These are phyloP conservation scores for Starmerella sp. DNA, from an alignment of 805 yeast genomes.

Conservation along the genomic window DNA sequence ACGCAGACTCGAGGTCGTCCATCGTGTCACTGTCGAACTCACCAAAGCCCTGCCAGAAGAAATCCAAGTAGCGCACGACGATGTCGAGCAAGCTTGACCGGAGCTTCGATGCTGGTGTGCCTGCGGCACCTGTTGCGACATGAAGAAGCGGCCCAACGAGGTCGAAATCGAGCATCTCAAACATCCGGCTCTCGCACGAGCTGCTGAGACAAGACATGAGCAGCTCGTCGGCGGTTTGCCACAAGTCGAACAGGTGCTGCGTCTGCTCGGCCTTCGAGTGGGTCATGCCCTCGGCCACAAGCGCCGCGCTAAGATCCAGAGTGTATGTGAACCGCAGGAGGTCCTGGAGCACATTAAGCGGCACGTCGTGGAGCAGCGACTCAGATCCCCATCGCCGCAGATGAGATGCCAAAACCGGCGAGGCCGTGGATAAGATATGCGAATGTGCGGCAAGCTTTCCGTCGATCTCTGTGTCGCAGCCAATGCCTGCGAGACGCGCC, in stretches of 20 bases:
- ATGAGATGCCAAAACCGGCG: slow-evolving; percentile 17
- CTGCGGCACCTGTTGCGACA: background rate
- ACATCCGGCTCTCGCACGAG: slow-evolving; percentile 15
- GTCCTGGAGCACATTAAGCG: slow-evolving; percentile 1
- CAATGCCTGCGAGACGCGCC: slow-evolving; percentile 7
- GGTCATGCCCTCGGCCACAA: too few relatives aligned
- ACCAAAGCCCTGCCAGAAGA: slow-evolving; percentile 1
- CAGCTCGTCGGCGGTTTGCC: slow-evolving; percentile 20
- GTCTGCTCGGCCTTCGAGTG: background rate
- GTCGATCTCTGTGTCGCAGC: slow-evolving; percentile 14
- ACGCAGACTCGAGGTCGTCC: background rate
- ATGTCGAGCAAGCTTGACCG: slow-evolving; percentile 1
- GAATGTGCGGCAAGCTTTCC: slow-evolving; percentile 1
- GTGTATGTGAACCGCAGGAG: slow-evolving; percentile 17
- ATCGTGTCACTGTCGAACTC: background rate
- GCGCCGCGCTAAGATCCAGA: background rate
- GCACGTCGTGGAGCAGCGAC: background rate
- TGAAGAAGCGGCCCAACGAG: slow-evolving; percentile 11
- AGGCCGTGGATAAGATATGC: slow-evolving; percentile 7
- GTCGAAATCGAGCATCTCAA: slow-evolving; percentile 17
- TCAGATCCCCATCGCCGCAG: slow-evolving; percentile 11
- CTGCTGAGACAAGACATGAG: slow-evolving; percentile 13
- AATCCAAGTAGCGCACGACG: slow-evolving; percentile 10
- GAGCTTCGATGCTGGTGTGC: slow-evolving; percentile 5
- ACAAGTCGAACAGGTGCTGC: slow-evolving; percentile 16